These are phyloP conservation scores for button mushroom (Agaricus bisporus) DNA, from an alignment of 768 basidiomycete genomes.

Conservation along the genomic window DNA sequence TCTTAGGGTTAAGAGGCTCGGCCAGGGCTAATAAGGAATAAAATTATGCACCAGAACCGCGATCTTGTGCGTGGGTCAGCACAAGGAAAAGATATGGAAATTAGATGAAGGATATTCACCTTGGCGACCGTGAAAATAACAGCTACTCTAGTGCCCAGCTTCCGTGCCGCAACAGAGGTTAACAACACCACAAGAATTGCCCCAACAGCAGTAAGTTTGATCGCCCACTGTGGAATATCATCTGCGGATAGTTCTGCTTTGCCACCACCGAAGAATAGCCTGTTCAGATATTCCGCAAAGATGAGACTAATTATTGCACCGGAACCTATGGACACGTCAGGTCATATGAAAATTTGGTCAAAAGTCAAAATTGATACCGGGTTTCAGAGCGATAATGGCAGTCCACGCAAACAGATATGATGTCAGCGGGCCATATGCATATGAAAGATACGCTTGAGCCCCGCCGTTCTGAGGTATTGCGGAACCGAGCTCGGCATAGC, in stretches of 20 bases:
- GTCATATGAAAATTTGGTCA: background rate
- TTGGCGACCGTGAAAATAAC: constrained; percentile 89
- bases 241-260: constrained; percentile 66
- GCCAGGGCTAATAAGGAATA: background rate
- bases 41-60: constrained; percentile 46
- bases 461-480: constrained; percentile 77
- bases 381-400: constrained; percentile 82
- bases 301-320: constrained; percentile 87
- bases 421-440: constrained; percentile 79
- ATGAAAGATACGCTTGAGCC: constrained; percentile 79
- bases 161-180: constrained; percentile 76
- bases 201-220: constrained; percentile 75
- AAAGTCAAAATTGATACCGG: constrained; percentile 42
- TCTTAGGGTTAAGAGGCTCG: background rate
- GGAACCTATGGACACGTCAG: constrained; percentile 36
- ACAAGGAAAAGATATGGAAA: constrained; percentile 1
- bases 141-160: constrained; percentile 72
- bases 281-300: constrained; percentile 88
- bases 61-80: constrained; percentile 32
- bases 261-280: constrained; percentile 78
- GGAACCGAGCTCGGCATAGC: constrained; percentile 87
- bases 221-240: constrained; percentile 84
- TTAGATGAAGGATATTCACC: constrained; percentile 31
- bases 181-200: constrained; percentile 68
- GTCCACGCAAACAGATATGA: constrained; percentile 97